Evolutionary conservation across 768 basidiomycete species (phyloP), one percentile per base, ranked within the genome.

Genomic region (Porphyrellus cyaneotinctus): DNA sequence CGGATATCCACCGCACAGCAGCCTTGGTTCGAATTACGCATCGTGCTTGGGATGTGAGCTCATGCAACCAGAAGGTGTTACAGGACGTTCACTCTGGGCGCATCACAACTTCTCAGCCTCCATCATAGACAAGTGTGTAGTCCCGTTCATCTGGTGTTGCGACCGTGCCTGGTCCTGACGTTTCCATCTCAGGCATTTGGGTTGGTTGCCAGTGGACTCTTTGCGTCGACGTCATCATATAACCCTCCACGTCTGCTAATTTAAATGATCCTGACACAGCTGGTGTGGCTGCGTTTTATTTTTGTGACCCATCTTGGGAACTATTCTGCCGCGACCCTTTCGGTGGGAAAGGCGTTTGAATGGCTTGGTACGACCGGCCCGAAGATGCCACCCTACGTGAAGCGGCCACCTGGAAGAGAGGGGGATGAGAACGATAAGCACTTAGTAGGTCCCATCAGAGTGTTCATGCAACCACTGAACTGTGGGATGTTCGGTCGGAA

Each of bases 41-140:
- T n/a, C n/a, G n/a, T n/a, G n/a, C n/a, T n/a, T n/a, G n/a, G n/a
- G n/a, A n/a, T n/a, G n/a, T n/a, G 26, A 9, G 26, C 26, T 28
- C 42, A 35, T 23, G 20, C 5, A 51, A 24, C 44, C 57, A 28
- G 36, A 11, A 17, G 36, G 58, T 33, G 46, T 31, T 44, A 37
- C 28, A 23, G 17, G 13, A 5, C 20, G 11, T 43, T 36, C 42
- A 18, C n/a, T 17, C 10, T 37, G 41, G 60, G 63, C 57, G 63
- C 59, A 64, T 64, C 62, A 64, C 24, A 45, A n/a, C 9, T 11
- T 14, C 53, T 17, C 53, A 61, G 51, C 61, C 50, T 59, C 37
- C 49, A 43, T 60, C 41, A 38, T 43, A 28, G 22, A 36, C 28
- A 49, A 63, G n/a, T 46, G 20, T 45, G 44, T 24, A 30, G 30